phyloP scores from a whole-genome alignment of 805 yeast species.

The Schwanniomyces sp. region DNA sequence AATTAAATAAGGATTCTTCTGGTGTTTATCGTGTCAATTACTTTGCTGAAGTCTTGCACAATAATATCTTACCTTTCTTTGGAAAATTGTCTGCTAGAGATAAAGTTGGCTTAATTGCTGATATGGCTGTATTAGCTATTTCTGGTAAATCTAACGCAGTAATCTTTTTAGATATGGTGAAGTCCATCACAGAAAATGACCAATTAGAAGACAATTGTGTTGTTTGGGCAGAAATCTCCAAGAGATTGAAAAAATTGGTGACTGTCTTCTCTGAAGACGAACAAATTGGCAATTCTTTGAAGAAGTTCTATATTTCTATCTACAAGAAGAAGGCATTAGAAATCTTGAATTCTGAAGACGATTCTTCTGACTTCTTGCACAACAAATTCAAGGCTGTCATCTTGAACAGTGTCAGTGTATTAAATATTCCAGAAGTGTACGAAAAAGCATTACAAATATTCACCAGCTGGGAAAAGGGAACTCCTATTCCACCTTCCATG shows the following conservation, averaged over 20 bases:
- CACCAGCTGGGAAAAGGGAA: conserved; percentile 19
- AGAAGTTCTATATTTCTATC: conserved; percentile 28
- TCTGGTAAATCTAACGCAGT: conserved; percentile 38
- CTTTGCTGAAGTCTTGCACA: conserved; percentile 39
- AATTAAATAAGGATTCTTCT: conserved; percentile 48
- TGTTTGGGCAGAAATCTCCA: conserved; percentile 57
- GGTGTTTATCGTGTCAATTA: conserved; percentile 60
- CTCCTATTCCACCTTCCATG: conserved; percentile 43
- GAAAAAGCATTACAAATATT: conserved; percentile 32
- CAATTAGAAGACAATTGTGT: conserved; percentile 37
- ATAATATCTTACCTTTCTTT: conserved; percentile 40
- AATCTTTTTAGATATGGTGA: conserved; percentile 45
- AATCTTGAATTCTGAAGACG: conserved; percentile 15
- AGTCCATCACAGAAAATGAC: conserved; percentile 23
- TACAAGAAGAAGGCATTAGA: conserved; percentile 30
- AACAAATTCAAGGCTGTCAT: conserved; percentile 37
- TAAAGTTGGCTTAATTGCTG: conserved; percentile 56
- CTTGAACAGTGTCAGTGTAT: conserved; percentile 40
- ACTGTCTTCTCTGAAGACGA: conserved; percentile 33
- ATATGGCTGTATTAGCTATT: conserved; percentile 47
- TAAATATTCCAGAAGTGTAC: conserved; percentile 37
- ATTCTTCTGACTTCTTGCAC: conserved; percentile 24
- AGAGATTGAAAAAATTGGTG: conserved; percentile 35
- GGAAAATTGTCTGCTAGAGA: conserved; percentile 44
- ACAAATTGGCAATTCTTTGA: conserved; percentile 23